Evolutionary conservation across 2,329 filamentous ascomycete genomes (phyloP).

Genomic region (Alternaria burnsii): DNA sequence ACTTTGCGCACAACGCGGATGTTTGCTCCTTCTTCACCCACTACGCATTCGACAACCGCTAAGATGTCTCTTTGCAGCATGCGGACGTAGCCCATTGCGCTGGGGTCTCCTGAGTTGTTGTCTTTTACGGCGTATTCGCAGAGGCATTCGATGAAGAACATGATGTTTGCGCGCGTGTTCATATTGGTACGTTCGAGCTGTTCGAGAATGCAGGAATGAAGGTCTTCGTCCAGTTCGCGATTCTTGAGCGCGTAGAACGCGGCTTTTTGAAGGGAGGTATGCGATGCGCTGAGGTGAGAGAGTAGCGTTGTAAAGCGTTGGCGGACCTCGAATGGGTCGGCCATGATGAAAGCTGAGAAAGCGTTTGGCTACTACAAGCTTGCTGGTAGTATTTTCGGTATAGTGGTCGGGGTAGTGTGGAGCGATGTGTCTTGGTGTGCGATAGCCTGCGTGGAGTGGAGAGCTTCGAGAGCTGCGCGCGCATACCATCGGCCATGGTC

Average conservation of each 20-base stretch:
- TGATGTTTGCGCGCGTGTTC: slow-evolving; percentile 97
- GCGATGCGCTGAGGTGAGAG: slow-evolving; percentile 88
- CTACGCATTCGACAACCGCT: slow-evolving; percentile 92
- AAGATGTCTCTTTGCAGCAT: slow-evolving; percentile 97
- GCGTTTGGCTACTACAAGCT: background rate
- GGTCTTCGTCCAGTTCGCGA: slow-evolving; percentile 92
- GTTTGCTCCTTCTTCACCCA: slow-evolving; percentile 85
- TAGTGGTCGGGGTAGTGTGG: background rate
- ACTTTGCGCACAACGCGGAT: slow-evolving; percentile 91
- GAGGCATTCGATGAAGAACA: slow-evolving; percentile 98
- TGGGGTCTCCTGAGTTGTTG: slow-evolving; percentile 69
- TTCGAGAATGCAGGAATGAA: slow-evolving; percentile 96
- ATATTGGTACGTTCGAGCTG: slow-evolving; percentile 94
- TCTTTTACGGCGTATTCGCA: slow-evolving; percentile 84
- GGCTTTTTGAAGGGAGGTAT: slow-evolving; percentile 88
- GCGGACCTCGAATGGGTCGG: slow-evolving; percentile 96
- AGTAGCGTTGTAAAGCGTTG: slow-evolving; percentile 94
- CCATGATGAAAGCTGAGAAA: slow-evolving; percentile 56
- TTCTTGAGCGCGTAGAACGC: slow-evolving; percentile 95
- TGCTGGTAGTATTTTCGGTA: background rate
- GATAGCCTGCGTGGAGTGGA: slow-evolving; percentile 4
- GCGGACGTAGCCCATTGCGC: slow-evolving; percentile 80
- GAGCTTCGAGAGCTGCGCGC: slow-evolving; percentile 17
- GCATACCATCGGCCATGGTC: slow-evolving; percentile 36
- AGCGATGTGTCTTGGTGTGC: background rate